A percentile compares a stretch with the other conserved stretches of the same genome.
phyloP scores from a whole-genome alignment of 805 yeast species.

The Wickerhamiella allomyrinae region DNA sequence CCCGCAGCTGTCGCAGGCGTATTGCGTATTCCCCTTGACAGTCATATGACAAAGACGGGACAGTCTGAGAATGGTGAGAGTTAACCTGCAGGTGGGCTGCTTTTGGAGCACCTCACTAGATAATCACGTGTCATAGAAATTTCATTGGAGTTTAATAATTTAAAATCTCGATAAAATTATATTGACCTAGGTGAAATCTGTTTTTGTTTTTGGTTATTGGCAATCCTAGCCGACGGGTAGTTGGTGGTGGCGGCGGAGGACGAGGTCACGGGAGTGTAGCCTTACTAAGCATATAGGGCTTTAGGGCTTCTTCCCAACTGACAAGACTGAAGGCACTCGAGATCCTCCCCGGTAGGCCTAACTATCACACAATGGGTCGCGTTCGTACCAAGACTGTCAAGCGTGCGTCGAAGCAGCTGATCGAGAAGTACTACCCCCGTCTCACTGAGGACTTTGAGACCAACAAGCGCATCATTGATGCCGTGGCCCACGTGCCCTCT shows the following conservation, averaged over 20 bases:
- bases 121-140: no score
- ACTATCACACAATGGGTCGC: constrained; percentile 55
- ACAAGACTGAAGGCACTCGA: neutral
- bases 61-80: no score
- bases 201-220: no score
- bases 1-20: constrained; percentile 82
- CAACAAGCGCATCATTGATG: constrained; percentile 98
- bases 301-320: neutral
- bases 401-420: constrained; percentile 99
- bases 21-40: constrained; percentile 14
- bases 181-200: no score
- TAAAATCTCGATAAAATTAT: no score
- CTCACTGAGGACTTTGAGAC: constrained; percentile 98
- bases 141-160: no score
- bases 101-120: no score
- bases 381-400: constrained; percentile 99
- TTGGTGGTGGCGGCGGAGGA: no score
- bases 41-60: constrained; percentile 2
- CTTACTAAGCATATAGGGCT: neutral
- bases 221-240: no score
- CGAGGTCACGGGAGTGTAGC: no score
- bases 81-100: no score
- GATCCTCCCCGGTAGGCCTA: neutral
- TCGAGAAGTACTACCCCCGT: constrained; percentile 99
- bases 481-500: constrained; percentile 97